These are phyloP conservation scores for Paecilomyces sp. DNA, from an alignment of 2,329 filamentous ascomycete genomes.

Conservation along the genomic window DNA sequence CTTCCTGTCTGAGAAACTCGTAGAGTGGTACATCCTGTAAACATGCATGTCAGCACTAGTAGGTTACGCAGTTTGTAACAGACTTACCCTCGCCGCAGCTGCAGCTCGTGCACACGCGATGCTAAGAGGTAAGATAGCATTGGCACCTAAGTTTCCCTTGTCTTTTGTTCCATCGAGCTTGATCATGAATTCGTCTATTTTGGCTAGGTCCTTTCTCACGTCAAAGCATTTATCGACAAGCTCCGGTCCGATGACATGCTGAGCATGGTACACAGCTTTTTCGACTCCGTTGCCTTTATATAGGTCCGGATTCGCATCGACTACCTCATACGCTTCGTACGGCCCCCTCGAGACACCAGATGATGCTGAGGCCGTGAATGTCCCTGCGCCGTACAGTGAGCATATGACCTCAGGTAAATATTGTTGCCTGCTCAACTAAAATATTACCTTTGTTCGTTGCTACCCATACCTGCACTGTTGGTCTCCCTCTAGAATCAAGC, in stretches of 20 bases:
- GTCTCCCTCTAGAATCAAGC: constrained; percentile 29
- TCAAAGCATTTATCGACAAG: constrained; percentile 48
- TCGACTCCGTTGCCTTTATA: constrained; percentile 51
- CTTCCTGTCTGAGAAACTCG: constrained; percentile 49
- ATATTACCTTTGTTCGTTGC: constrained; percentile 17
- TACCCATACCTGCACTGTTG: constrained; percentile 25
- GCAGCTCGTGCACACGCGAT: constrained; percentile 54
- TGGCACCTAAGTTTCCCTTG: constrained; percentile 54
- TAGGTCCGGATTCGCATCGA: constrained; percentile 45
- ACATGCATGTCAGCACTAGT: background rate
- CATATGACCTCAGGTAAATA: background rate
- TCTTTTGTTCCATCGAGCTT: constrained; percentile 52
- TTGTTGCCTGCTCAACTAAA: background rate
- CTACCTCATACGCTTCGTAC: constrained; percentile 28
- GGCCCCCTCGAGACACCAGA: constrained; percentile 28
- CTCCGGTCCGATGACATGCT: constrained; percentile 47
- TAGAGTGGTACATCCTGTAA: constrained; percentile 47
- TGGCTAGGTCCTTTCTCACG: constrained; percentile 45
- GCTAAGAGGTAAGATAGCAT: constrained; percentile 54
- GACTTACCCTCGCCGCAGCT: constrained; percentile 42
- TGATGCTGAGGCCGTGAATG: constrained; percentile 23
- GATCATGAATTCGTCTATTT: constrained; percentile 48
- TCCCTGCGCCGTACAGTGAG: constrained; percentile 11
- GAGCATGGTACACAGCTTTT: constrained; percentile 50
- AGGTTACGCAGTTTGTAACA: background rate